phyloP scores from a whole-genome alignment of 164 flowering plant species.

The Hamamelis virginiana region DNA sequence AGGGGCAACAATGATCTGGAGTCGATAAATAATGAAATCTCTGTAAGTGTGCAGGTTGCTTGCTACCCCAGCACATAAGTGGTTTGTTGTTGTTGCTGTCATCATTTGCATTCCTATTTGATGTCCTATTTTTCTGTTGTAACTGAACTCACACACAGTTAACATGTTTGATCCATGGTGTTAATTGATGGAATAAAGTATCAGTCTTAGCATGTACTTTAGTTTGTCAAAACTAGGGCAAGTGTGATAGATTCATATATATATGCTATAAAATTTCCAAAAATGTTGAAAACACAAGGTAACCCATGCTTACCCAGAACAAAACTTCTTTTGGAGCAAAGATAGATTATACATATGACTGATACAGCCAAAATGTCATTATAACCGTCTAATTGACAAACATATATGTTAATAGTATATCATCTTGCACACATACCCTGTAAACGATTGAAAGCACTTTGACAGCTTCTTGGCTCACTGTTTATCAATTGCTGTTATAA shows the following conservation, averaged over 20 bases:
- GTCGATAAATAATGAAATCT: slow-evolving; percentile 1
- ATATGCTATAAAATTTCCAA: not conserved
- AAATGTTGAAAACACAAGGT: not conserved
- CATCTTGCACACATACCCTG: too few relatives aligned
- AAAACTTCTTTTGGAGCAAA: not conserved
- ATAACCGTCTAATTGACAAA: too few relatives aligned
- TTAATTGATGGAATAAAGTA: not conserved
- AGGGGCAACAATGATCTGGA: slow-evolving; percentile 9
- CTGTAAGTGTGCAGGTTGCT: slow-evolving; percentile 21
- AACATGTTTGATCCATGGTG: not conserved
- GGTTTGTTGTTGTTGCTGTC: not conserved
- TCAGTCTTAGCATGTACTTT: not conserved
- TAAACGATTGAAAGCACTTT: too few relatives aligned
- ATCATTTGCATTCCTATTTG: not conserved
- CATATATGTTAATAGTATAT: too few relatives aligned
- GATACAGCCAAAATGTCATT: too few relatives aligned
- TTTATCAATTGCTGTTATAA: too few relatives aligned
- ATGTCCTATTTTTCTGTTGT: not conserved
- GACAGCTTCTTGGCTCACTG: not conserved
- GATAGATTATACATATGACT: not conserved
- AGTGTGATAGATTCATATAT: not conserved
- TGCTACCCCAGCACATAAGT: not conserved
- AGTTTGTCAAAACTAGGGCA: too few relatives aligned
- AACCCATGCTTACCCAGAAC: not conserved
- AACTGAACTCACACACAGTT: not conserved